These are phyloP conservation scores for Candida loeiensis DNA, from an alignment of 805 yeast species.

Conservation along the genomic window DNA sequence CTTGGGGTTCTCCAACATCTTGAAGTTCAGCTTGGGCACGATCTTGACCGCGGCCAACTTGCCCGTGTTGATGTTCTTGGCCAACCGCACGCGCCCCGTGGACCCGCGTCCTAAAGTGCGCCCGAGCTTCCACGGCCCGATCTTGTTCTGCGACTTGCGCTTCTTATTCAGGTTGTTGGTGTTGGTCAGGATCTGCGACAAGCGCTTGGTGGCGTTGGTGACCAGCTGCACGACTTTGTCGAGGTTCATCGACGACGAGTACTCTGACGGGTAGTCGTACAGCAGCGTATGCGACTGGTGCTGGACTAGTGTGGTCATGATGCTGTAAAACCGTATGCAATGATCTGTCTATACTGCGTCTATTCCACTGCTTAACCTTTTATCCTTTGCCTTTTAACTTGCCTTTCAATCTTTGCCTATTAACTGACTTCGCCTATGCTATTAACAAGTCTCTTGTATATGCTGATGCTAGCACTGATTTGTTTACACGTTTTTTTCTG, in stretches of 20 bases:
- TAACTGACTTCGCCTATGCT: too few relatives aligned
- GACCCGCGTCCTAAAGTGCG: constrained; percentile 95
- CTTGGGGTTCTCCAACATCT: constrained; percentile 45
- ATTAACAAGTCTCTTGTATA: too few relatives aligned
- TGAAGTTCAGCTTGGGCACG: constrained; percentile 79
- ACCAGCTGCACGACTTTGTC: constrained; percentile 45
- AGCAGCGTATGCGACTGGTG: constrained; percentile 20
- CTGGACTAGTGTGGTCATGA: constrained; percentile 24
- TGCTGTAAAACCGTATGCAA: not conserved
- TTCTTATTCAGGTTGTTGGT: constrained; percentile 40
- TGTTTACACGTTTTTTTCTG: constrained; percentile 3
- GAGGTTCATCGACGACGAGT: constrained; percentile 16
- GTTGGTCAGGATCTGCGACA: constrained; percentile 47
- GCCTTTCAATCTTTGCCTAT: too few relatives aligned
- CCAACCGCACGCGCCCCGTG: constrained; percentile 90
- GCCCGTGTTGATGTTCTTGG: constrained; percentile 79
- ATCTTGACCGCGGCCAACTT: constrained; percentile 95
- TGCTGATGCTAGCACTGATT: not conserved
- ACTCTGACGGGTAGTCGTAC: constrained; percentile 17
- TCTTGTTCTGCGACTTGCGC: constrained; percentile 49
- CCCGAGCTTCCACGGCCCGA: constrained; percentile 97
- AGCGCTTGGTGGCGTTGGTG: constrained; percentile 45
- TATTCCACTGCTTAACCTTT: too few relatives aligned
- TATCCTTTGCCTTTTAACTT: too few relatives aligned
- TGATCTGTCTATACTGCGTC: too few relatives aligned